Evolutionary conservation across 2,329 filamentous ascomycete species (phyloP), one percentile per base, ranked within the genome.

Genomic region (Fusarium drepaniforme): DNA sequence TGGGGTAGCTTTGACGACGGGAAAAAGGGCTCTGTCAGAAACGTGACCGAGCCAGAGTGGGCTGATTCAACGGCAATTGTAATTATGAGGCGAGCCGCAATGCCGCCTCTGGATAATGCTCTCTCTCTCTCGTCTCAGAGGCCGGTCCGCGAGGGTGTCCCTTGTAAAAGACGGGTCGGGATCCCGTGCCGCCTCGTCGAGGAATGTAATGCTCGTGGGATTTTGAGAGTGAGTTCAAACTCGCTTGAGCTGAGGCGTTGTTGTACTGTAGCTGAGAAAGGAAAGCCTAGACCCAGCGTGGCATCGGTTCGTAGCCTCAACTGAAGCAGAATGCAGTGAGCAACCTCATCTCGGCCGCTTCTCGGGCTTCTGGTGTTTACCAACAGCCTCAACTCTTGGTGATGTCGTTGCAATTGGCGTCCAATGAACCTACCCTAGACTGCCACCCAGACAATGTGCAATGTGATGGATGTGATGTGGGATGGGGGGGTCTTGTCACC

Each of bases 341-440:
- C 38, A 28, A n/a, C 38, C 25, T 60, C 58, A 60, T 44, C 58
- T 60, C 58, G 58, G 58, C 58, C 38, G 25, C 58, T 44, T 44
- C 38, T 60, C 58, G 58, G 58, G n/a, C 38, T 33, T 40, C 23
- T 60, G 28, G 13, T 28, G 21, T 15, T 37, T 49, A 7, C 16
- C 21, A 49, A 16, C 28, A 33, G 42, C 30, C 28, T 37, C 11
- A 21, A 18, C 4, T 53, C 12, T n/a, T 21, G 61, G 33, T 53
- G 21, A 51, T 53, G 44, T 28, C 38, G 59, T 15, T 25, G 33
- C n/a, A 35, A 38, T 33, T 33, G 28, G 49, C 28, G 12, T 35
- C 33, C 28, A 33, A 2, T 13, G 25, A n/a, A 33, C 12, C 13
- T 75, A 75, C 72, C 72, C 72, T 75, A 70, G 30, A 73, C 59